Base-by-base conservation (phyloP, 441 rosid genomes). In the Eutrema salsugineum region DNA sequence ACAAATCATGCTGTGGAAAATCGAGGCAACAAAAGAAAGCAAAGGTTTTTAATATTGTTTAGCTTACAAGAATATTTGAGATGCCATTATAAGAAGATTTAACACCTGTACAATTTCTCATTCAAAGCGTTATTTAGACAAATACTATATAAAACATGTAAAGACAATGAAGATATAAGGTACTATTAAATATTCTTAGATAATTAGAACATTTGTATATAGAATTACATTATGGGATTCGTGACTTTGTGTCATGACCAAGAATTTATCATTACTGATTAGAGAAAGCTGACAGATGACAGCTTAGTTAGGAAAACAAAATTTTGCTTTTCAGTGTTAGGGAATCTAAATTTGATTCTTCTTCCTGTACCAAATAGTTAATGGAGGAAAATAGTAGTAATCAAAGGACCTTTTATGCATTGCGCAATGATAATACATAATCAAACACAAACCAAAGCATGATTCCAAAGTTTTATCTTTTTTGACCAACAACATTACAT, bases 401-500 rank as follows among this genome's bases (percentile, higher is more conserved):
- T 36, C 8, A 47, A 69, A 48, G 14, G 60, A 70, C 53, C 71
- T 73, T 65, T 64, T 63, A 38, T 60, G 12, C 12, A 72, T 63
- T 54, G 56, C n/a, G 48, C 16, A 53, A 55, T 63, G 22, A 22
- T 57, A 63, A n/a, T 42, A 62, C 43, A 65, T 73, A 73, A 65
- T 56, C 60, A 57, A 65, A 57, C 57, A 33, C 60, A 64, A 55
- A 65, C 36, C 49, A 73, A 57, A 65, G 71, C 14, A 64, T 64
- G 50, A 72, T 72, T 64, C 71, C 57, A 55, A 44, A 36, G 22
- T 65, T 55, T 71, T 7, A 46, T 72, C 77, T 64, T 72, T 72
- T 70, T 72, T 72, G 77, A 64, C 77, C 71, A 73, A 53, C 60
- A 44, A 33, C 36, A 47, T 27, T 55, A 53, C 12, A 35, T 43